Percentiles rank a stretch among this genome's conserved stretches.
These are phyloP conservation scores for Phytophthora cactorum DNA, from an alignment of 352 stramenopile species.

Conservation along the genomic window DNA sequence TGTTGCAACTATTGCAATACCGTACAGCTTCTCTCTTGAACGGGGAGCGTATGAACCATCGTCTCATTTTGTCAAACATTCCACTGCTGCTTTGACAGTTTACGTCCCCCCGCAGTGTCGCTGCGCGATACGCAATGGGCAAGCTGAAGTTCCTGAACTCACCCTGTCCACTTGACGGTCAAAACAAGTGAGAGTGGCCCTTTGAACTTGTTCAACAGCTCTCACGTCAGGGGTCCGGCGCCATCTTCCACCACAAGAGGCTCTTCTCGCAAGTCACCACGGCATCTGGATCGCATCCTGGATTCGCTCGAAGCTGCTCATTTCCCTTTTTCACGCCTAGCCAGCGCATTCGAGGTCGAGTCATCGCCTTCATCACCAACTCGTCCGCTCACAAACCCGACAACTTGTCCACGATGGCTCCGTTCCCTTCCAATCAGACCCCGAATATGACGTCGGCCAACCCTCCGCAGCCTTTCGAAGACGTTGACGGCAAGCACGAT, in stretches of 20 bases:
- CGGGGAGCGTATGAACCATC: no score
- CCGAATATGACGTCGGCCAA: conserved; percentile 12
- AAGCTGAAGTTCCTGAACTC: conserved; percentile 11
- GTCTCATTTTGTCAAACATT: no score
- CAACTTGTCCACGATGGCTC: conserved; percentile 10
- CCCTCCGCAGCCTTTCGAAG: conserved; percentile 20
- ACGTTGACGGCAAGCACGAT: conserved; percentile 24
- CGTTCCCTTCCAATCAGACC: conserved; percentile 28
- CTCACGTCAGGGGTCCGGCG: conserved; percentile 17
- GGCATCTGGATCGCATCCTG: no score
- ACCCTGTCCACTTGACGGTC: conserved; percentile 6
- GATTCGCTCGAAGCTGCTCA: conserved; percentile 7
- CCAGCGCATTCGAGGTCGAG: conserved; percentile 13
- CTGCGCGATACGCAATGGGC: conserved; percentile 20
- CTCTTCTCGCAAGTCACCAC: no score
- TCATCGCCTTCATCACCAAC: neutral
- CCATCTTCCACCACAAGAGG: neutral
- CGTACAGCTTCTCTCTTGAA: no score
- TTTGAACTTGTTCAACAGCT: conserved; percentile 30
- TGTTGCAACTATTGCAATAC: no score
- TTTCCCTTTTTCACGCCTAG: conserved; percentile 26
- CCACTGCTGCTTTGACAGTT: conserved; percentile 11
- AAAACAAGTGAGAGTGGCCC: neutral
- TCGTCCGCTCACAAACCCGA: neutral
- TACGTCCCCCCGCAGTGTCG: conserved; percentile 18